Conservation (phyloP, 164 flowering plant genomes). For the Sedum album region DNA sequence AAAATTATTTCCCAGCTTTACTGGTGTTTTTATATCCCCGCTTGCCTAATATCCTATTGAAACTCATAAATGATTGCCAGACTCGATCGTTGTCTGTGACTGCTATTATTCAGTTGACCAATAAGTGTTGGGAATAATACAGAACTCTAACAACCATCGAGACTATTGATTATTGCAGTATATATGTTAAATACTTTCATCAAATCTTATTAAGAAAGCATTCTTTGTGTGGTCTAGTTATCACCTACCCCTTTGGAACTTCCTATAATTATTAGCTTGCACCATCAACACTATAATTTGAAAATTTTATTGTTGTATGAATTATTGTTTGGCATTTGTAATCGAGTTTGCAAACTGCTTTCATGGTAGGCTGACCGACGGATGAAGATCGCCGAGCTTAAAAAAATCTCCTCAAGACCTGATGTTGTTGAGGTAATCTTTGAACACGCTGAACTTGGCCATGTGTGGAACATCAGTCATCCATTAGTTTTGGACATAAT, state of each 20-base stretch:
- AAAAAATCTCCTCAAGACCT: constrained; percentile 80
- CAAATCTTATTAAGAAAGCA: neutral
- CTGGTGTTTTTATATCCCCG: neutral
- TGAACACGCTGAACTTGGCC: neutral
- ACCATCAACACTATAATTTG: neutral
- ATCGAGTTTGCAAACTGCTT: neutral
- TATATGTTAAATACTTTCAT: neutral
- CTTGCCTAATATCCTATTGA: too few relatives aligned
- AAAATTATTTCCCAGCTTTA: neutral
- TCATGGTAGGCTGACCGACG: constrained; percentile 68
- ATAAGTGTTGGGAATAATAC: too few relatives aligned
- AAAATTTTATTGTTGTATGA: neutral
- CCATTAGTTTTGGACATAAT: neutral
- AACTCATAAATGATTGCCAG: too few relatives aligned
- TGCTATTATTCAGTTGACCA: too few relatives aligned
- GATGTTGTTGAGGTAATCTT: constrained; percentile 90
- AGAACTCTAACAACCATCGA: too few relatives aligned
- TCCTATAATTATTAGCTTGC: neutral
- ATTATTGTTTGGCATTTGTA: neutral
- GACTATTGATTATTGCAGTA: too few relatives aligned
- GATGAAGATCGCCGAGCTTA: constrained; percentile 95
- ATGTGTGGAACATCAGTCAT: too few relatives aligned
- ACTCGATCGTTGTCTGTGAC: too few relatives aligned
- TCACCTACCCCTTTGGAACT: neutral
- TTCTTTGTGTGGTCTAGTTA: neutral